Evolutionary conservation across 2,329 filamentous ascomycete genomes (phyloP).

Genomic region (Colletotrichum karsti): DNA sequence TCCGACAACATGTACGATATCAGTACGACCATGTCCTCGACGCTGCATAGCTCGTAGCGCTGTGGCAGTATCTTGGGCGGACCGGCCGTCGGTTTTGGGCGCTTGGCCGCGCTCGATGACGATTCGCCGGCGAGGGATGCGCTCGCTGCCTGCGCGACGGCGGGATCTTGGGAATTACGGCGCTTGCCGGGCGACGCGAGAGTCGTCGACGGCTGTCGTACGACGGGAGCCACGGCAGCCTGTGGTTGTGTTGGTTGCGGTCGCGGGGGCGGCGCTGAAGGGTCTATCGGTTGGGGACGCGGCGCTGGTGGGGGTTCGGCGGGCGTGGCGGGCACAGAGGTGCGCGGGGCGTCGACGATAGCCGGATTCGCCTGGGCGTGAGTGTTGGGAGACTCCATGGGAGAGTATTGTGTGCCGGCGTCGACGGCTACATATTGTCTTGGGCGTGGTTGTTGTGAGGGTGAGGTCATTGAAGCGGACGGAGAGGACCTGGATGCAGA

Average conservation of each 20-base stretch:
- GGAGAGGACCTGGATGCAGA: conserved; percentile 42
- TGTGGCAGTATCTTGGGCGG: conserved; percentile 71
- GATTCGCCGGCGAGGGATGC: conserved; percentile 32
- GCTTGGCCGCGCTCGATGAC: conserved; percentile 53
- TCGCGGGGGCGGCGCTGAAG: conserved; percentile 22
- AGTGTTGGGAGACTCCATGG: conserved; percentile 47
- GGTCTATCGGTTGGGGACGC: conserved; percentile 29
- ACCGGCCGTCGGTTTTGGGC: conserved; percentile 57
- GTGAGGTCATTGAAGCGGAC: conserved; percentile 39
- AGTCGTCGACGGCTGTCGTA: conserved; percentile 19
- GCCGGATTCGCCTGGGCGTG: neutral
- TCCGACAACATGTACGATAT: conserved; percentile 97
- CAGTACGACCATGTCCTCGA: conserved; percentile 87
- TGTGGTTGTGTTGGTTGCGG: conserved; percentile 23
- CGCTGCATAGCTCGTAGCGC: conserved; percentile 82
- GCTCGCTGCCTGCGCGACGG: conserved; percentile 29
- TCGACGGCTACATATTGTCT: conserved; percentile 57
- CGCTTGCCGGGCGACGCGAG: conserved; percentile 50
- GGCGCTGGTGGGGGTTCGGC: conserved; percentile 30
- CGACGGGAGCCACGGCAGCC: conserved; percentile 5
- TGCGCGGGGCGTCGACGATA: conserved; percentile 37
- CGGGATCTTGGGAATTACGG: conserved; percentile 51
- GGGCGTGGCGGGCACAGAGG: conserved; percentile 32
- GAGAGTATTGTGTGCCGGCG: conserved; percentile 57
- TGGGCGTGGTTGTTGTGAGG: conserved; percentile 34